Conservation (phyloP, 345 rosid genomes). For the Ceriops tagal region DNA sequence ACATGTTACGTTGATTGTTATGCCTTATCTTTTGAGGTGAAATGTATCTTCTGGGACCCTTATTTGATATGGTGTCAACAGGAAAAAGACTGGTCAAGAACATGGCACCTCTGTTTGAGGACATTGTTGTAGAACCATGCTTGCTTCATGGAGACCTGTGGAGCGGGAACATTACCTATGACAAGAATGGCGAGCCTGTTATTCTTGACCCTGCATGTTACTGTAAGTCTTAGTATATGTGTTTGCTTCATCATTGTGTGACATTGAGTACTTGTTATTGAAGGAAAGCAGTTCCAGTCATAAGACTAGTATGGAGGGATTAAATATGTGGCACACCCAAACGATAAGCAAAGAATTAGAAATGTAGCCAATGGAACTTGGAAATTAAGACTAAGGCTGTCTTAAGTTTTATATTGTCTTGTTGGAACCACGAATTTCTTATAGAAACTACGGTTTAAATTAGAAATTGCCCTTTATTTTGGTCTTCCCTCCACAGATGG, state of each 20-base stretch:
- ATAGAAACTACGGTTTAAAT: not conserved
- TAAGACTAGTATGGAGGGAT: not conserved
- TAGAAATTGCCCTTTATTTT: not conserved
- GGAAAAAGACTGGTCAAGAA: conserved; percentile 70
- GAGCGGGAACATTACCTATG: conserved; percentile 90
- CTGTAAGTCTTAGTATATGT: conserved; percentile 39
- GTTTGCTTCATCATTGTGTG: conserved; percentile 8
- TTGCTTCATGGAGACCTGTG: conserved; percentile 95
- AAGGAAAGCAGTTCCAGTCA: not conserved
- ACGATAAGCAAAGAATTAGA: not conserved
- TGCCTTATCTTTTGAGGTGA: not conserved
- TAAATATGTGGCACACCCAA: not conserved
- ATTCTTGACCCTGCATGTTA: conserved; percentile 97
- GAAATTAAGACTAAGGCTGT: not conserved
- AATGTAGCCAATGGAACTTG: not conserved
- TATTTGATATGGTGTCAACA: conserved; percentile 24
- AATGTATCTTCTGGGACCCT: not conserved
- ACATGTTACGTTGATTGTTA: not conserved
- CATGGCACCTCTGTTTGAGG: conserved; percentile 72
- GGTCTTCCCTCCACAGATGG: conserved; percentile 51
- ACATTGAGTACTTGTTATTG: not conserved
- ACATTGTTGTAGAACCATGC: conserved; percentile 63
- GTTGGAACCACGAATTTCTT: not conserved
- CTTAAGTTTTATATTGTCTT: no score
- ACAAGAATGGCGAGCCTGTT: conserved; percentile 75